phyloP scores from a whole-genome alignment of 352 stramenopile species.

The Phytophthora constricta region DNA sequence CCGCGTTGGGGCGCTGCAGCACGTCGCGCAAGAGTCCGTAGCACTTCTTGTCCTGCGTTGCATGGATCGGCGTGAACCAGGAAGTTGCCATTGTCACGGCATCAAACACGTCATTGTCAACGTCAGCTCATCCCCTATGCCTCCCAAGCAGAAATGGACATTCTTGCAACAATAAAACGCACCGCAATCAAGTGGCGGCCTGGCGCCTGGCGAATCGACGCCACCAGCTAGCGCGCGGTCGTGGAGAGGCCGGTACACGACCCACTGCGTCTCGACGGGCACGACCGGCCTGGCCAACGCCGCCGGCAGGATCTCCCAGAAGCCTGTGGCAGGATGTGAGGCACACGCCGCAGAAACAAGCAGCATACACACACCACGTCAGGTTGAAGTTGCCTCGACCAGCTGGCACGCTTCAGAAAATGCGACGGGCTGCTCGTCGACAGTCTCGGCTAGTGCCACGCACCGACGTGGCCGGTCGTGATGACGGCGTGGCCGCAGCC shows the following conservation, averaged over 20 bases:
- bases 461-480: conserved; percentile 54
- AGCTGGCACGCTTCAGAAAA: background rate
- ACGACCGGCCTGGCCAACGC: conserved; percentile 37
- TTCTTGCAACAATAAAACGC: conserved; percentile 7
- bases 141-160: background rate
- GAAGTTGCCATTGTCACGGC: background rate
- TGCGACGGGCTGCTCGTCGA: background rate
- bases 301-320: conserved; percentile 64
- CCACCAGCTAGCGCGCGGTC: conserved; percentile 44
- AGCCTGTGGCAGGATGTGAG: conserved; percentile 27
- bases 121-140: no score
- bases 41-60: conserved; percentile 60
- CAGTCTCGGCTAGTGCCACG: conserved; percentile 18
- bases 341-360: background rate
- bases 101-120: background rate
- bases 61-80: no score
- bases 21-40: conserved; percentile 42
- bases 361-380: no score
- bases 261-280: conserved; percentile 49
- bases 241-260: conserved; percentile 68
- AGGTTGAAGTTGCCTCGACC: background rate
- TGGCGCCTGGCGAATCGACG: conserved; percentile 37
- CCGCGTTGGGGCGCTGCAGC: conserved; percentile 20
- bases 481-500: conserved; percentile 40
- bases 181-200: conserved; percentile 53